phyloP scores from a whole-genome alignment of 208 protist species.

The Porcisia deanei region DNA sequence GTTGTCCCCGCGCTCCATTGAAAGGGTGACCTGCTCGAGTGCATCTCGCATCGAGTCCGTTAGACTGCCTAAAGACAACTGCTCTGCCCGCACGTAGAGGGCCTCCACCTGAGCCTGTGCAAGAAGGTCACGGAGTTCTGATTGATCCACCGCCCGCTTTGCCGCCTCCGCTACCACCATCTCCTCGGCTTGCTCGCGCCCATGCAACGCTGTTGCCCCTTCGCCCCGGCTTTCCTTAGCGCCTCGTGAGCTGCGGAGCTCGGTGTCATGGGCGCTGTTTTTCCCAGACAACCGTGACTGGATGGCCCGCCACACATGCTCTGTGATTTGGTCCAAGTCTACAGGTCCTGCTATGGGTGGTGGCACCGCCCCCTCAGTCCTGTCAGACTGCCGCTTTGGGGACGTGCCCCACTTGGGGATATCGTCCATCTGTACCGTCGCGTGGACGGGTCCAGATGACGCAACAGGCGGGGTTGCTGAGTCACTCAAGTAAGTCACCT shows the following conservation, averaged over 20 bases:
- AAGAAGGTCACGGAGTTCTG: conserved; percentile 8
- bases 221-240: not conserved
- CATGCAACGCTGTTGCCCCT: not conserved
- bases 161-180: not conserved
- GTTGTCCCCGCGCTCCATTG: not conserved
- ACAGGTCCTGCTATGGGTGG: not conserved
- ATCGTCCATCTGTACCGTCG: not conserved
- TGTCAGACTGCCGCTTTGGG: not conserved
- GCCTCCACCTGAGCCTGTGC: conserved; percentile 9
- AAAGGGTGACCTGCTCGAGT: conserved; percentile 2
- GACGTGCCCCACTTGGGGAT: not conserved
- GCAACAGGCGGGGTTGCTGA: not conserved
- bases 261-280: not conserved
- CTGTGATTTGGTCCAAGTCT: conserved; percentile 24
- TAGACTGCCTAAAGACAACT: conserved; percentile 11
- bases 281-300: conserved; percentile 1
- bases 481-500: conserved; percentile 13
- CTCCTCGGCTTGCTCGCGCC: not conserved
- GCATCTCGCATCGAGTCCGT: conserved; percentile 7
- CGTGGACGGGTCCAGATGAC: conserved; percentile 12
- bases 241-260: not conserved
- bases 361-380: not conserved
- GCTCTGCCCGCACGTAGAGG: not conserved
- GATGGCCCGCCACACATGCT: conserved; percentile 24
- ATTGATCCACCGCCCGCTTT: not conserved